Evolutionary conservation across 1,139 yeast species (phyloP).

Genomic region (Nematodospora anomalae): DNA sequence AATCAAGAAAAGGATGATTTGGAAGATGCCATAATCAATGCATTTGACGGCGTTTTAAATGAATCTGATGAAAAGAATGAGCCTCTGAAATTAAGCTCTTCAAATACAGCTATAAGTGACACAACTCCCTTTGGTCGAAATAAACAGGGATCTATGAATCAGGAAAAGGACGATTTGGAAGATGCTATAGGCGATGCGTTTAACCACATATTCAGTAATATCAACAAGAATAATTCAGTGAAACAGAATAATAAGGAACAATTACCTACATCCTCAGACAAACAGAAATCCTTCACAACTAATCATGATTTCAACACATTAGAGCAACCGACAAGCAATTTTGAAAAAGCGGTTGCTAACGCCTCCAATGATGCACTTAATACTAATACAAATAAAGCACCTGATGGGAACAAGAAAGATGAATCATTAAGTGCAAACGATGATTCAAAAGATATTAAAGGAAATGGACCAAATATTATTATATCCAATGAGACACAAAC

Average conservation of each 20-base stretch:
- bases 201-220: constrained; percentile 11
- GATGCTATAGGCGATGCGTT: constrained; percentile 34
- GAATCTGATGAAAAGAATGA: no score
- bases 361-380: neutral
- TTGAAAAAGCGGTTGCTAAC: neutral
- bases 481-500: neutral
- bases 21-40: constrained; percentile 27
- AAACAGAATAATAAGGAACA: no score
- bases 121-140: no score
- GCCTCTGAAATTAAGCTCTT: no score
- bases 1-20: constrained; percentile 6
- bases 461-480: neutral
- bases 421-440: neutral
- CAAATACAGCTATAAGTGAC: no score
- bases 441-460: neutral
- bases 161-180: constrained; percentile 17
- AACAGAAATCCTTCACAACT: neutral
- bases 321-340: neutral
- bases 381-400: no score
- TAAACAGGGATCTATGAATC: neutral
- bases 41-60: constrained; percentile 14
- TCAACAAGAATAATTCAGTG: neutral
- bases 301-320: neutral
- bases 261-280: neutral
- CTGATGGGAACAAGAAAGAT: neutral